These are phyloP conservation scores for Hypoxylon fuscum DNA, from an alignment of 495 filamentous ascomycete species.

Conservation along the genomic window DNA sequence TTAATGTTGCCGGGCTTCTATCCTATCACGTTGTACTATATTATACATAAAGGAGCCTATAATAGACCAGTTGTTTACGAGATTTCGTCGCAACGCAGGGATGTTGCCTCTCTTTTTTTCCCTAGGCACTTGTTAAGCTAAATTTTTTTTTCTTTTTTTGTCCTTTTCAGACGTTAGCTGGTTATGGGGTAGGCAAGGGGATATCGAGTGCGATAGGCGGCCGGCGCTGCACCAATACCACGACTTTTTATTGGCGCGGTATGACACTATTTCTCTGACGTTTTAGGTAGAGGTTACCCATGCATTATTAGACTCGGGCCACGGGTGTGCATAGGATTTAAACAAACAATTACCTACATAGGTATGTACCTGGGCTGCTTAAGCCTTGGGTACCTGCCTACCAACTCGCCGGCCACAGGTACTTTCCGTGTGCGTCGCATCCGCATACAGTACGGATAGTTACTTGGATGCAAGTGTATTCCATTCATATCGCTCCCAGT, in stretches of 20 bases:
- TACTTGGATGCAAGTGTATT: too few species aligned
- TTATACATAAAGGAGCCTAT: too few species aligned
- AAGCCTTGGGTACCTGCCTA: too few species aligned
- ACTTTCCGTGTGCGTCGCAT: too few species aligned
- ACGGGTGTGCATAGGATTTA: conserved; percentile 25
- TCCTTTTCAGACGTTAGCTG: too few species aligned
- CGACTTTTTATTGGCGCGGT: conserved; percentile 36
- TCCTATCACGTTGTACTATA: too few species aligned
- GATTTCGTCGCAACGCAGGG: conserved; percentile 3
- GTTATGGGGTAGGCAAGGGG: conserved; percentile 28
- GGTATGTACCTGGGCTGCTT: neutral
- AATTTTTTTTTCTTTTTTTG: neutral
- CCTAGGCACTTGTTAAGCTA: neutral
- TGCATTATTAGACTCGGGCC: conserved; percentile 38
- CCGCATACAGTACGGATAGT: too few species aligned
- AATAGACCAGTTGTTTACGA: too few species aligned
- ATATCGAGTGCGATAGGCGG: conserved; percentile 21
- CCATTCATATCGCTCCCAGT: too few species aligned
- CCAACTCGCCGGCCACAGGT: too few species aligned
- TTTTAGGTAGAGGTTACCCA: conserved; percentile 40
- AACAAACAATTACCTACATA: conserved; percentile 7
- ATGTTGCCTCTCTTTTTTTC: conserved; percentile 1
- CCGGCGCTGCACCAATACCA: conserved; percentile 27
- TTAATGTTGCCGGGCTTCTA: neutral
- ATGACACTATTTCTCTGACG: conserved; percentile 41